Conservation (phyloP, 139 green algal genomes). For the Eudorina sp. region DNA sequence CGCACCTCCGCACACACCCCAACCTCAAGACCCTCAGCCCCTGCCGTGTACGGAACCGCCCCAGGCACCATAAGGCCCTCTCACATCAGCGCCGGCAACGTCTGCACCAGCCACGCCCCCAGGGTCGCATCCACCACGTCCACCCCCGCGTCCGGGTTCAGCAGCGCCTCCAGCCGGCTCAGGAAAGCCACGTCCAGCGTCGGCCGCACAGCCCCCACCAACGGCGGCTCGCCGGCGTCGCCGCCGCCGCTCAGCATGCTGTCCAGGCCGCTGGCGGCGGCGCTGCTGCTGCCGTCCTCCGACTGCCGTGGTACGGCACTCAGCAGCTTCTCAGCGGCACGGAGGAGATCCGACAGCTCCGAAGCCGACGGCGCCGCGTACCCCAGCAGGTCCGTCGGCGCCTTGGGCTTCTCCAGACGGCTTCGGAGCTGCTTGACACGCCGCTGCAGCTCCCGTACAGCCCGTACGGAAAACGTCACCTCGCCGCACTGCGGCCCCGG, state of each 20-base stretch:
- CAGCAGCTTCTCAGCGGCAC: constrained; percentile 40
- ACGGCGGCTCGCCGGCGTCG: background rate
- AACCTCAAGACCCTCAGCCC: no score
- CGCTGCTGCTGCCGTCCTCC: background rate
- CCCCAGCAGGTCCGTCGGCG: constrained; percentile 55
- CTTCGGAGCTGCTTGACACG: constrained; percentile 34
- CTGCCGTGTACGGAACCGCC: no score
- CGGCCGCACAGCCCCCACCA: constrained; percentile 26
- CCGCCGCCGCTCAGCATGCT: background rate
- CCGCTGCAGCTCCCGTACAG: constrained; percentile 47
- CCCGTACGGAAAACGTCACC: constrained; percentile 44
- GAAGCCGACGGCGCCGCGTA: constrained; percentile 10
- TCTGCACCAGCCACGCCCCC: constrained; percentile 50
- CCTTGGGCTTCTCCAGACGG: constrained; percentile 53
- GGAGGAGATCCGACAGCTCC: constrained; percentile 47
- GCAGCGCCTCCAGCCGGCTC: constrained; percentile 53
- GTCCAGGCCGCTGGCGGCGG: background rate
- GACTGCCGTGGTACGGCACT: background rate
- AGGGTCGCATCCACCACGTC: constrained; percentile 45
- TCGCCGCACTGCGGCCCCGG: constrained; percentile 35
- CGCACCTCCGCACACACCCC: no score
- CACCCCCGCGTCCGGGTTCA: constrained; percentile 43
- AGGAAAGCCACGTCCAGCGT: constrained; percentile 53
- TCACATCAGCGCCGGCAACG: constrained; percentile 46
- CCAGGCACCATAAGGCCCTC: no score